Evolutionary conservation across 192 early-diverging fungal species (phyloP).

Genomic region (Dissophora ornata): DNA sequence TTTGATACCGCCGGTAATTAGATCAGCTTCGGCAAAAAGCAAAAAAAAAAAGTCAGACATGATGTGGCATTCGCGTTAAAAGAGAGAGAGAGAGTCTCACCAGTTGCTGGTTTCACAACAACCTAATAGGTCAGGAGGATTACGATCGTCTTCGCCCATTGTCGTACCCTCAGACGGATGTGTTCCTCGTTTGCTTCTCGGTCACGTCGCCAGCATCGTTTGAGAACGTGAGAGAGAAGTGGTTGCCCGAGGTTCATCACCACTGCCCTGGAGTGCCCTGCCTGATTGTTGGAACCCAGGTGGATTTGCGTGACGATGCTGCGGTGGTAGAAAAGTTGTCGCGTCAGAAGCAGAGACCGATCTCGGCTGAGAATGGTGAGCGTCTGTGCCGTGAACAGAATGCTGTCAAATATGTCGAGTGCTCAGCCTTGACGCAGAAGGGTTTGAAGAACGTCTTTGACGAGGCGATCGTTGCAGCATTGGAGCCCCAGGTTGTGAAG

Average conservation of each 20-base stretch:
- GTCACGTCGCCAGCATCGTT: slow-evolving; percentile 92
- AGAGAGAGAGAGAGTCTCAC: too few species aligned
- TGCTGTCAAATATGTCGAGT: slow-evolving; percentile 95
- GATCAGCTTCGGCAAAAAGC: neutral
- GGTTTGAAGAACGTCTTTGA: slow-evolving; percentile 97
- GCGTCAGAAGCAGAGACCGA: slow-evolving; percentile 85
- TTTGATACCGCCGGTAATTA: slow-evolving; percentile 90
- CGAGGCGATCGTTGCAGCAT: slow-evolving; percentile 96
- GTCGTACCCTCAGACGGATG: slow-evolving; percentile 96
- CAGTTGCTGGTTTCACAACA: too few species aligned
- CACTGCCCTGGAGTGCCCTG: slow-evolving; percentile 97
- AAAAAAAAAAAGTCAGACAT: too few species aligned
- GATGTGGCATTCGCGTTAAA: neutral
- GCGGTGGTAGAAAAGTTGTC: slow-evolving; percentile 81
- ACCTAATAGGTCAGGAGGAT: slow-evolving; percentile 86
- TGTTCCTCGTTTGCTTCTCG: slow-evolving; percentile 95
- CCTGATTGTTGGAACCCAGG: slow-evolving; percentile 90
- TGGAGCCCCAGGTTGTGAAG: slow-evolving; percentile 87
- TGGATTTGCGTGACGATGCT: slow-evolving; percentile 92
- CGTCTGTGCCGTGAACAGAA: slow-evolving; percentile 83
- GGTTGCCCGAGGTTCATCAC: slow-evolving; percentile 96
- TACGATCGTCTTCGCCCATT: slow-evolving; percentile 93
- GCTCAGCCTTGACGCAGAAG: slow-evolving; percentile 90
- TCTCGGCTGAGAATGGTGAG: slow-evolving; percentile 83
- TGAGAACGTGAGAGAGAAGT: slow-evolving; percentile 96